phyloP scores from a whole-genome alignment of 2,329 filamentous ascomycete genomes.

The Cryphonectria carpinicola region DNA sequence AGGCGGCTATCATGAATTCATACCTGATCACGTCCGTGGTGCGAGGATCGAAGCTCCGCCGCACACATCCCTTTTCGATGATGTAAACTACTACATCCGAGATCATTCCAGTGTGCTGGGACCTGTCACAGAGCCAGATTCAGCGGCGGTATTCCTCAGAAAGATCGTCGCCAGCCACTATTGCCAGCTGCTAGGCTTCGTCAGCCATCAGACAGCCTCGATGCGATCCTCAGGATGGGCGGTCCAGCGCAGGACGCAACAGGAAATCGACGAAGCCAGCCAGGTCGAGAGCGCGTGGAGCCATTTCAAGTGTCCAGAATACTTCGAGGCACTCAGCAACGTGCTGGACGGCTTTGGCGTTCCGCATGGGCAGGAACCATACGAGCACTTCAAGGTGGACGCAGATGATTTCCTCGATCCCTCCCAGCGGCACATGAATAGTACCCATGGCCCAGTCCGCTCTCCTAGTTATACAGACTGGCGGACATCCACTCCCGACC shows the following conservation, averaged over 20 bases:
- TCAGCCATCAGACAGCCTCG: constrained; percentile 23
- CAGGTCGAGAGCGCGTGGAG: constrained; percentile 25
- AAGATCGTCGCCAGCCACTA: constrained; percentile 22
- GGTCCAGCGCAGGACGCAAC: constrained; percentile 13
- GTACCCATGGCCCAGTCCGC: background rate
- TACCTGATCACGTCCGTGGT: constrained; percentile 17
- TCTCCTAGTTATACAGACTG: constrained; percentile 7
- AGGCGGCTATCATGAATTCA: constrained; percentile 21
- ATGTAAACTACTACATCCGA: constrained; percentile 15
- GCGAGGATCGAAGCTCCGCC: background rate
- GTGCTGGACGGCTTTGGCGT: constrained; percentile 18
- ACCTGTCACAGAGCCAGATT: background rate
- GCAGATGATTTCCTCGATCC: background rate
- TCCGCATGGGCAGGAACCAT: constrained; percentile 13
- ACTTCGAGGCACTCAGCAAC: constrained; percentile 18
- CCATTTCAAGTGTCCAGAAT: constrained; percentile 25
- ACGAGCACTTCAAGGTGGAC: background rate
- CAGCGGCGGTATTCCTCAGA: constrained; percentile 9
- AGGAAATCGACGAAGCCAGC: constrained; percentile 20
- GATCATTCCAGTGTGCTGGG: constrained; percentile 1
- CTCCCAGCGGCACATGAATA: background rate
- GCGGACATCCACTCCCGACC: constrained; percentile 9
- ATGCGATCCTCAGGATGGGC: constrained; percentile 24
- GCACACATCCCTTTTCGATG: constrained; percentile 10
- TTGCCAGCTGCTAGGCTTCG: constrained; percentile 23